A percentile compares a stretch with the other conserved stretches of the same genome.
These are phyloP conservation scores for Luvunga scandens DNA, from an alignment of 345 rosid genomes.

Conservation along the genomic window DNA sequence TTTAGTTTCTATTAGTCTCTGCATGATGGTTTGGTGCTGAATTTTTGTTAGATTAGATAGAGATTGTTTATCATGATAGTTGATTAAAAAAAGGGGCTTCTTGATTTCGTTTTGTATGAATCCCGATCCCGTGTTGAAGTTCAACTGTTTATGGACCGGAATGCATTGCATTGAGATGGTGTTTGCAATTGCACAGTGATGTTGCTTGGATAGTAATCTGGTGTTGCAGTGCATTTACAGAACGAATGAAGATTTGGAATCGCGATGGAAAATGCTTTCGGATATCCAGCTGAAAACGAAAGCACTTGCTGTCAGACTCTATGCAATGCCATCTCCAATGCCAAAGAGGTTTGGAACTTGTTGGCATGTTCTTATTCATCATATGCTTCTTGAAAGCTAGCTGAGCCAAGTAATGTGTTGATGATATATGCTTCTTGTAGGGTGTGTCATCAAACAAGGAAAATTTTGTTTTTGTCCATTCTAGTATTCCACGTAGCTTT, in stretches of 20 bases:
- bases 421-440: neutral
- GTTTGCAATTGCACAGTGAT: too few species aligned
- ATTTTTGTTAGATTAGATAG: neutral
- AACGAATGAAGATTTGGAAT: conserved; percentile 39
- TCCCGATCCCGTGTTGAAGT: neutral
- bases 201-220: conserved; percentile 16
- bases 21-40: neutral
- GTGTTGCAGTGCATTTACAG: conserved; percentile 37
- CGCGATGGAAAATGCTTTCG: conserved; percentile 42
- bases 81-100: neutral
- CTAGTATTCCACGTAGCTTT: neutral
- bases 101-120: neutral
- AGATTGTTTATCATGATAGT: neutral
- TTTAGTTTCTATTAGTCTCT: neutral
- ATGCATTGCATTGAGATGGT: neutral
- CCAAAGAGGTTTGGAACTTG: conserved; percentile 27
- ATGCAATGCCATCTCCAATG: conserved; percentile 25
- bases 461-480: neutral
- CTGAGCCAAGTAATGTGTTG: neutral
- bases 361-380: neutral
- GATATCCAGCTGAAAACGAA: conserved; percentile 40
- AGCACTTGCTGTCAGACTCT: conserved; percentile 32
- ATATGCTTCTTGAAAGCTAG: neutral
- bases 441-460: neutral
- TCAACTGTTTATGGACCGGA: neutral